Evolutionary conservation across 1,284 basidiomycete species (phyloP), one percentile per base, ranked within the genome.

Genomic region (Somion occarium): DNA sequence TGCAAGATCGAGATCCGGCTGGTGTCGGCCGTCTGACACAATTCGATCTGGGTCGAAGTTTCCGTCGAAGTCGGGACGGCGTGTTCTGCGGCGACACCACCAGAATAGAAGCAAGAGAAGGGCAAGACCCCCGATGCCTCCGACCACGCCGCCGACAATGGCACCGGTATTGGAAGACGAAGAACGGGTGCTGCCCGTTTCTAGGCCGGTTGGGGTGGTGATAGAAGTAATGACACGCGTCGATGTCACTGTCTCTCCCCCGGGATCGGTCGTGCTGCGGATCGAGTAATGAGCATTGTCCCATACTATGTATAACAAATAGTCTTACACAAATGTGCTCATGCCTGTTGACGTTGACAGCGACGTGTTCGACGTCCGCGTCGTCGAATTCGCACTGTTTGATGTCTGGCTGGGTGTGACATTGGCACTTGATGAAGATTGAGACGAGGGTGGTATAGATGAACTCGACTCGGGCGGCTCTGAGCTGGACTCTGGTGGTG

Each of bases 31-130:
- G 30, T 34, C 30, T 34, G 30, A 34, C 11, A 65, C 58, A 47
- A 78, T 69, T 7, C 69, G 68, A 54, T 78, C 76, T 0, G 75
- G 76, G 42, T 78, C 76, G 54, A 78, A 78, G 65, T 77, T 69
- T 44, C 75, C 76, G 49, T 78, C 75, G 49, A 78, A 78, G 26
- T 78, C 76, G 55, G 69, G 64, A 20, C 56, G 54, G 25, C 51
- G 48, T 19, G 59, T 51, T 15, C 61, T 59, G 22, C 61, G 57
- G n/a, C 66, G 59, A 38, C 65, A 52, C 50, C 61, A 56, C 49
- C 56, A 59, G 30, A 34, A 15, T 52, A 61, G 63, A 34, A 64
- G 46, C 41, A 67, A 30, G 42, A 71, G 34, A 38, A 67, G 24
- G 26, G 61, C 59, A 15, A 64, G 54, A 5, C 61, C 69, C 9